Percentiles rank a stretch among this genome's conserved stretches.
Evolutionary conservation across 1,284 basidiomycete genomes (phyloP).

Genomic region (Sphaerobolus stellatus): DNA sequence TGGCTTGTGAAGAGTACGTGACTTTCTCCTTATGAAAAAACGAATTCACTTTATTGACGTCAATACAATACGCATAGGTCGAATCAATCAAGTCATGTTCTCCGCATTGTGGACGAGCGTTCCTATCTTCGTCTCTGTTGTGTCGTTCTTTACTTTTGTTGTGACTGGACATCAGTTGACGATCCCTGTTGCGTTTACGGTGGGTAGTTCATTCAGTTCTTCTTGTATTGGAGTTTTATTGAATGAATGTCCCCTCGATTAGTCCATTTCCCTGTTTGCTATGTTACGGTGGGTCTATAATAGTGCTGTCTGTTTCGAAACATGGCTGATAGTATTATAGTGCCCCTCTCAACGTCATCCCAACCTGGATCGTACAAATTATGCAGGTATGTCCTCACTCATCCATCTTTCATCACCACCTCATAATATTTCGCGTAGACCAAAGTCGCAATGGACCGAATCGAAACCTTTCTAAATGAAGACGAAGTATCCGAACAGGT

Average conservation of each 20-base stretch:
- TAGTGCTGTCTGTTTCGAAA: conserved; percentile 25
- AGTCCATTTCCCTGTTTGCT: conserved; percentile 69
- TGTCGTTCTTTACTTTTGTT: conserved; percentile 66
- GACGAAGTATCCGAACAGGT: conserved; percentile 78
- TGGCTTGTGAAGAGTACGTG: conserved; percentile 61
- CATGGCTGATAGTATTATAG: conserved; percentile 33
- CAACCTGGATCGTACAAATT: conserved; percentile 62
- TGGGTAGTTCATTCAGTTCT: conserved; percentile 29
- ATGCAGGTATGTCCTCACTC: conserved; percentile 44
- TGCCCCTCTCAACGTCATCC: conserved; percentile 69
- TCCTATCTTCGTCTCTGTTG: conserved; percentile 67
- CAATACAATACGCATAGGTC: conserved; percentile 39
- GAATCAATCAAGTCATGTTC: conserved; percentile 66
- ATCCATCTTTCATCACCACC: conserved; percentile 14
- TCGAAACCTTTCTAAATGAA: conserved; percentile 78
- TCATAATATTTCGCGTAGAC: conserved; percentile 41
- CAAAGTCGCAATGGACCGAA: conserved; percentile 75
- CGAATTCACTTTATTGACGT: background rate
- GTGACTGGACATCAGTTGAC: conserved; percentile 64
- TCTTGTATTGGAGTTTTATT: conserved; percentile 5
- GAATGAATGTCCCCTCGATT: conserved; percentile 8
- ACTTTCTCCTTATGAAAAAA: background rate
- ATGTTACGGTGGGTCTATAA: conserved; percentile 56
- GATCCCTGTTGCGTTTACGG: conserved; percentile 69
- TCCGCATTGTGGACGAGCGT: conserved; percentile 61